These are phyloP conservation scores for Metschnikowia peoriensis DNA, from an alignment of 805 yeast genomes.

Conservation along the genomic window DNA sequence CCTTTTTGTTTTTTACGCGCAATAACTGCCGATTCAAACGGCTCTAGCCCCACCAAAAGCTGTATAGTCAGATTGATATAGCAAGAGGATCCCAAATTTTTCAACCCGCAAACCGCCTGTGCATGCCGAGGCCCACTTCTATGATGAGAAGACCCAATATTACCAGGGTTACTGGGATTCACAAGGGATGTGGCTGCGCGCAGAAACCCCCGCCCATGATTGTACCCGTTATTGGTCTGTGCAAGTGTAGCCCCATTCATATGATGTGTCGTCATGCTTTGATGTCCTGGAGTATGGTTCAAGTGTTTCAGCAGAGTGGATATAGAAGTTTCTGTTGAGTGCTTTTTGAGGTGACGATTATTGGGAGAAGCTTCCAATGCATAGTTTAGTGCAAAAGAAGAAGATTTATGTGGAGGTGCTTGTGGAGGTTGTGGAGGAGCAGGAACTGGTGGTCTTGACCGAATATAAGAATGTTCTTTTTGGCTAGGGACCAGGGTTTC, in stretches of 20 bases:
- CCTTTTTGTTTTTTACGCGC: background rate
- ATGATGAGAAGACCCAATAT: background rate
- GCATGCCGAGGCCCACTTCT: background rate
- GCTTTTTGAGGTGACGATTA: background rate
- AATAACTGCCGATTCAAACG: conserved; percentile 50
- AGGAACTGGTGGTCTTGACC: background rate
- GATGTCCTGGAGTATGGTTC: background rate
- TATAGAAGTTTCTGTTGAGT: background rate
- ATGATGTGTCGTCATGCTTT: background rate
- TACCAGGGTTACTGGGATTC: background rate
- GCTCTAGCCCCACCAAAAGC: conserved; percentile 55
- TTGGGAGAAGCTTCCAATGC: too few relatives aligned
- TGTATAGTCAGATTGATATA: conserved; percentile 75
- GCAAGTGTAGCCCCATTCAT: background rate
- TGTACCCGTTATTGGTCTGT: background rate
- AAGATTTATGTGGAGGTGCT: background rate
- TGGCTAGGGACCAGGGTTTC: background rate
- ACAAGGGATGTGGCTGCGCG: background rate
- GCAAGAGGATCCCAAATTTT: conserved; percentile 72
- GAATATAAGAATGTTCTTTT: background rate
- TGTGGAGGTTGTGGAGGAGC: background rate
- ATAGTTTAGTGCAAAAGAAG: background rate
- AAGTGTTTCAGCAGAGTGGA: background rate
- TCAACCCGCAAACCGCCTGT: conserved; percentile 56
- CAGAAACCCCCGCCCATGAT: background rate